These are phyloP conservation scores for Nepenthes alata DNA, from an alignment of 179 eudicot genomes.

Conservation along the genomic window DNA sequence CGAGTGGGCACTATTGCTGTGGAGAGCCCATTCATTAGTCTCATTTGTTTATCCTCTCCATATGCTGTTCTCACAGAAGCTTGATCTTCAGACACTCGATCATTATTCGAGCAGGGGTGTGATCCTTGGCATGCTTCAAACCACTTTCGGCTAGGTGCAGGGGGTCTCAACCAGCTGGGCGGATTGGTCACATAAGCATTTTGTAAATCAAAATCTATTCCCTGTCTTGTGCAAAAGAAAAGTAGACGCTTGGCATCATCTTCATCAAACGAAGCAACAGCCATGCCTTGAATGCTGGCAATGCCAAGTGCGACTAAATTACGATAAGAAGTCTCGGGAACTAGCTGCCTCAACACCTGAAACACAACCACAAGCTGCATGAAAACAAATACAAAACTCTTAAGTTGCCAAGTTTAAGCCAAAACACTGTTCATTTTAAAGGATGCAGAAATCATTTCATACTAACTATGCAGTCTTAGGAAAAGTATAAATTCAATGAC, in stretches of 20 bases:
- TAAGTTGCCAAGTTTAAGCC: not conserved
- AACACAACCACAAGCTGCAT: not conserved
- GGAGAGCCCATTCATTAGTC: slow-evolving; percentile 28
- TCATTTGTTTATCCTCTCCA: slow-evolving; percentile 20
- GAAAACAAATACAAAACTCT: not conserved
- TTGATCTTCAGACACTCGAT: slow-evolving; percentile 13
- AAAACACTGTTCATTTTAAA: not conserved
- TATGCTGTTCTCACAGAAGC: slow-evolving; percentile 16
- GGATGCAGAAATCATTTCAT: not conserved
- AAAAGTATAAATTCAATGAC: no score
- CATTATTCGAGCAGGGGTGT: slow-evolving; percentile 21
- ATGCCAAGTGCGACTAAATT: slow-evolving; percentile 80
- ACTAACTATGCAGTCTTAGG: not conserved
- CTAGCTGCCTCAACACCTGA: slow-evolving; percentile 91
- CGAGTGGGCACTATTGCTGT: slow-evolving; percentile 24
- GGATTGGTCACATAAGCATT: slow-evolving; percentile 21
- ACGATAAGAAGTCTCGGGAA: slow-evolving; percentile 80
- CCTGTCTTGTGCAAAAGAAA: slow-evolving; percentile 44
- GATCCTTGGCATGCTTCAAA: slow-evolving; percentile 26
- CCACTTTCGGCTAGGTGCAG: slow-evolving; percentile 64
- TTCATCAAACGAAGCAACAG: slow-evolving; percentile 82
- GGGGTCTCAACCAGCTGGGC: slow-evolving; percentile 79
- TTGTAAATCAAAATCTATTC: slow-evolving; percentile 15
- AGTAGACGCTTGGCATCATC: slow-evolving; percentile 80
- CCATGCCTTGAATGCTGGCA: slow-evolving; percentile 78